Base-by-base conservation (phyloP, 1,284 basidiomycete genomes). In the Rhodofomes roseus region DNA sequence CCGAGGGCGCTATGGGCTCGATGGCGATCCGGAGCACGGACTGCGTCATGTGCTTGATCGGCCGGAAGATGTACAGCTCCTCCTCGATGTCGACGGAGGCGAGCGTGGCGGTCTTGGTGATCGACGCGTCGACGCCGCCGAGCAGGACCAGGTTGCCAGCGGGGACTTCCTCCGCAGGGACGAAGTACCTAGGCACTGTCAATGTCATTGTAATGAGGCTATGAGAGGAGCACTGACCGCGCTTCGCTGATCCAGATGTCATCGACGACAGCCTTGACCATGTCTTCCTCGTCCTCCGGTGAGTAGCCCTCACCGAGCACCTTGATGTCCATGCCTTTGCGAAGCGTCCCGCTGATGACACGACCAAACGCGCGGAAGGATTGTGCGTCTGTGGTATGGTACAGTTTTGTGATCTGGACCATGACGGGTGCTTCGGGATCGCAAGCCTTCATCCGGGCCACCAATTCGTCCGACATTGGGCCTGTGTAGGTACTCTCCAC, bases 11-110 rank as follows among this genome's bases (percentile, higher is more conserved):
- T 56, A 99, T 95, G 11, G 97, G 97, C 77, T 99, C 97, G 57
- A 99, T 97, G 25, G 97, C 95, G 65, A 99, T 90, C 76, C 99
- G 99, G 65, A 99, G 85, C n/a, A 99, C 95, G 0, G 96, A 94
- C 72, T 96, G 89, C 1, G 97, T 98, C 78, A 98, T 90, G 74
- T 99, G 96, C 68, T 92, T 92, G 75, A 99, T 87, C 1, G 97
- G 96, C 34, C 86, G 84, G 86, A 98, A 97, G 72, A 98, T 97
- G 77, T 96, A 83, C 11, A 97, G 81, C 68, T 97, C 93, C 16
- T 92, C 90, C 55, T 92, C 85, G 60, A 92, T 81, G 62, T 89
- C 82, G 43, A 79, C 74, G 20, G 85, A 81, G 8, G 93, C 88
- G 53, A 99, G 78, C 0, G 97, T 99, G 1, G 95, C 97, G 1